Evolutionary conservation across 257 asterid species (phyloP).

Genomic region (Nicotiana otophora): DNA sequence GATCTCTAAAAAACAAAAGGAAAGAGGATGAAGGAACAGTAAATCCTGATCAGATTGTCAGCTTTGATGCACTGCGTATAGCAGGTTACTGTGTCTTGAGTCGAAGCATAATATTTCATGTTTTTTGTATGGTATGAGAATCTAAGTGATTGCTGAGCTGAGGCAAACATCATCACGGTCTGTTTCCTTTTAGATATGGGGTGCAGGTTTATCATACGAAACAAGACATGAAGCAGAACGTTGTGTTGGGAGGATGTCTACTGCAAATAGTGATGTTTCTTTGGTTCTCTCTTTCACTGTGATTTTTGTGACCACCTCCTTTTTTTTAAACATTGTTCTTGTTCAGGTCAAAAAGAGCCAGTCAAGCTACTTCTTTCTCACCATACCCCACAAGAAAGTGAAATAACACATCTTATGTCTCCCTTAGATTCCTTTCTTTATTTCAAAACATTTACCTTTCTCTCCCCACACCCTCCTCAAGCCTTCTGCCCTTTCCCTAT

Average conservation of each 20-base stretch:
- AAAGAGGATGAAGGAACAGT: not conserved
- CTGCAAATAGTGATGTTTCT: constrained; percentile 11
- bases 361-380: constrained; percentile 28
- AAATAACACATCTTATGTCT: constrained; percentile 40
- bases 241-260: constrained; percentile 11
- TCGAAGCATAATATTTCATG: not conserved
- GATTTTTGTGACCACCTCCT: constrained; percentile 3
- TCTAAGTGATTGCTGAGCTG: not conserved
- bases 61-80: constrained; percentile 6
- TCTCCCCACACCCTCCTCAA: constrained; percentile 8
- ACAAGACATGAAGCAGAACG: constrained; percentile 14
- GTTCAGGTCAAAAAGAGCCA: constrained; percentile 30
- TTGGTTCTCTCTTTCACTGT: constrained; percentile 16
- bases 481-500: not conserved
- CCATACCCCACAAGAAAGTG: constrained; percentile 46
- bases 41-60: not conserved
- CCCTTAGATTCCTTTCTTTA: constrained; percentile 42
- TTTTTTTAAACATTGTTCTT: not conserved
- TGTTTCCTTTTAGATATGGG: not conserved
- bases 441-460: constrained; percentile 18
- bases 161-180: constrained; percentile 4
- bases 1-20: not conserved
- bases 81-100: not conserved
- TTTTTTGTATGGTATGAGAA: constrained; percentile 8
- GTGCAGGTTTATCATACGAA: constrained; percentile 15